phyloP scores from a whole-genome alignment of 305 asterid genomes.

The Vinca major region DNA sequence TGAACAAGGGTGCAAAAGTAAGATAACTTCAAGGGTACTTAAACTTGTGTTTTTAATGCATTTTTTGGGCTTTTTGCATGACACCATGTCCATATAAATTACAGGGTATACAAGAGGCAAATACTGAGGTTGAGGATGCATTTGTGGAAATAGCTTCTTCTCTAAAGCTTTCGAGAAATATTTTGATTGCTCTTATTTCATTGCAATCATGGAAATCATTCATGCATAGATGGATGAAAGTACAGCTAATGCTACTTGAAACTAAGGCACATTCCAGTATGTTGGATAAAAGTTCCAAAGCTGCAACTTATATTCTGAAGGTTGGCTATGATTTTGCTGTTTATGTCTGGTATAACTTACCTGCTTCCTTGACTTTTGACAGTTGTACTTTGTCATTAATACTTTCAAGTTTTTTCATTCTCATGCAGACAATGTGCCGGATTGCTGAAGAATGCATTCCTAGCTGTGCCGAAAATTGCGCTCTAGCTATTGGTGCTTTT shows the following conservation, averaged over 20 bases:
- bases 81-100: constrained; percentile 7
- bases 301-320: constrained; percentile 76
- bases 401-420: constrained; percentile 16
- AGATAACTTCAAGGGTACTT: constrained; percentile 21
- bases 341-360: constrained; percentile 9
- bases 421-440: constrained; percentile 50
- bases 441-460: constrained; percentile 68
- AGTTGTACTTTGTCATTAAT: constrained; percentile 7
- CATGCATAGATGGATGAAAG: constrained; percentile 86
- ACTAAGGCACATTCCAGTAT: constrained; percentile 42
- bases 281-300: constrained; percentile 58
- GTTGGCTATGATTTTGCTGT: constrained; percentile 23
- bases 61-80: constrained; percentile 18
- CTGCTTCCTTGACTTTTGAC: constrained; percentile 8
- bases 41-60: constrained; percentile 10
- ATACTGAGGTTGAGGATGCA: constrained; percentile 56
- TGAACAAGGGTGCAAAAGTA: constrained; percentile 53
- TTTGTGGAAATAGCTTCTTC: constrained; percentile 63
- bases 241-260: constrained; percentile 51
- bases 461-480: constrained; percentile 80
- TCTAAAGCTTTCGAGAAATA: constrained; percentile 76
- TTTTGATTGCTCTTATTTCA: constrained; percentile 66
- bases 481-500: constrained; percentile 81
- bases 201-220: constrained; percentile 96
- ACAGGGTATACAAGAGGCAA: constrained; percentile 54